phyloP scores from a whole-genome alignment of 768 basidiomycete genomes.

The Naganishia antarctica region DNA sequence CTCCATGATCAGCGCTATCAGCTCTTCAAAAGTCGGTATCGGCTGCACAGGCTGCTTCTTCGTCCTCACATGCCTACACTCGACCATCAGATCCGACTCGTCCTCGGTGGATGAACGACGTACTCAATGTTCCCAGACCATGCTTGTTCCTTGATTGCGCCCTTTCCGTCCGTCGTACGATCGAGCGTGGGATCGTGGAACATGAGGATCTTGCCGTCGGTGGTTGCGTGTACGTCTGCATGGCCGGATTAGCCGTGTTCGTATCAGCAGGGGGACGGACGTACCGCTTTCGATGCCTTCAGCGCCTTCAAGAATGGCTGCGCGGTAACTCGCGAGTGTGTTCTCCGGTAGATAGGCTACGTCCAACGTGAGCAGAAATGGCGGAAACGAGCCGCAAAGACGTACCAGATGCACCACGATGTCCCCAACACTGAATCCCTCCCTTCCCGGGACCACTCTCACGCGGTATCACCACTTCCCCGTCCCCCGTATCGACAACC shows the following conservation, averaged over 20 bases:
- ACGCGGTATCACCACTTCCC: no score
- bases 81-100: no score
- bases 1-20: conserved; percentile 48
- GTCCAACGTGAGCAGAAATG: neutral
- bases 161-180: conserved; percentile 49
- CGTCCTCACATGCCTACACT: conserved; percentile 48
- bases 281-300: conserved; percentile 47
- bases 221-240: conserved; percentile 45
- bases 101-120: no score
- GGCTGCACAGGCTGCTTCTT: conserved; percentile 47
- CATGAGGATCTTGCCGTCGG: conserved; percentile 47
- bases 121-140: conserved; percentile 49
- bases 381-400: neutral
- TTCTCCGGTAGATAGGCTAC: conserved; percentile 46
- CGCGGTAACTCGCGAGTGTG: conserved; percentile 46
- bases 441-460: conserved; percentile 24
- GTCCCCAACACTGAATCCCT: conserved; percentile 45
- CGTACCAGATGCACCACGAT: conserved; percentile 40
- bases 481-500: neutral
- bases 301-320: conserved; percentile 45
- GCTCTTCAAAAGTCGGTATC: conserved; percentile 48
- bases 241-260: neutral
- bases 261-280: conserved; percentile 19
- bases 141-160: conserved; percentile 43
- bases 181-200: conserved; percentile 50